Evolutionary conservation across 2,329 filamentous ascomycete genomes (phyloP), one percentile per base, ranked within the genome.

Genomic region (Clonostachys solani): DNA sequence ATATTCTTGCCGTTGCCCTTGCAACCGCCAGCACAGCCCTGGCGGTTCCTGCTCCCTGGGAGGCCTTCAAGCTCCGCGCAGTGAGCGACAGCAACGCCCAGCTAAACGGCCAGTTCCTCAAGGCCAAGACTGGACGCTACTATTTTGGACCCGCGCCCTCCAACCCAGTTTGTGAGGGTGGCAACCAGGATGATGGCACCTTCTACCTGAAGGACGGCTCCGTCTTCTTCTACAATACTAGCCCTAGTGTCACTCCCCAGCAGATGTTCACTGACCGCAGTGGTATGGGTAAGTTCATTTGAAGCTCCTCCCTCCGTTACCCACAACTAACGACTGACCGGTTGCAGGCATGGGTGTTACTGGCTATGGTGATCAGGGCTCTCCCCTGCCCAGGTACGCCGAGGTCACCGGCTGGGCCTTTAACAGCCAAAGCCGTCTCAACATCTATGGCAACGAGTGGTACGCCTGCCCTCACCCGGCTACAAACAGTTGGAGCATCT

Each of bases 261-360:
- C 63, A 74, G 54, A 49, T 78, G 45, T 83, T 57, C 52, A 73
- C 73, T 40, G 79, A 84, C 60, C 73, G 74, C 42, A 80, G 75
- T 41, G 79, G 77, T 56, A 81, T 81, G 77, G 79, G 76, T 73
- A 72, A 40, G 71, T 53, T 23, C 15, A 29, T 29, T 1, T 29
- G 5, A 29, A 8, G 3, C 6, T 29, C 3, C 8, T 29, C 23
- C 77, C 71, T 38, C 80, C 83, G 61, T 64, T 65, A 52, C 62
- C 82, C 53, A 45, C 68, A 38, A 23, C 12, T n/a, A 9, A 44
- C 5, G 29, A 17, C 13, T 12, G 16, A 18, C 17, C 23, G 15
- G 35, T 23, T 48, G 4, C 41, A 75, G 74, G 76, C 52, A 74
- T 78, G 53, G 81, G 81, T 44, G 62, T 67, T 18, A 56, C 82